Evolutionary conservation across 371 early-diverging fungal species (phyloP).

Genomic region (Pancytospora philotis): DNA sequence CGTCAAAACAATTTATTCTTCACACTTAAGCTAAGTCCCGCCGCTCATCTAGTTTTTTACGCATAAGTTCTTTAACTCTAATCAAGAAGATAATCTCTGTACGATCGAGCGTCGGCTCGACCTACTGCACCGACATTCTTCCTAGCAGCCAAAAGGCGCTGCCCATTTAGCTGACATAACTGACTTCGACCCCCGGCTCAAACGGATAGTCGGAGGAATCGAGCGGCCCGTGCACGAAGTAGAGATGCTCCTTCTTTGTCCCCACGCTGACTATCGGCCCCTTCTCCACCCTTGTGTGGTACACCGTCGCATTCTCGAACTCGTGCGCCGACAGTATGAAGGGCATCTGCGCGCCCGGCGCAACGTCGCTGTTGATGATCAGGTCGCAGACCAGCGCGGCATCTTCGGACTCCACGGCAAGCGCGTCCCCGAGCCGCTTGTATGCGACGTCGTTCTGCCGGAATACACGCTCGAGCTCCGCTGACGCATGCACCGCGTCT

Average conservation of each 20-base stretch:
- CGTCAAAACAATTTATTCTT: too few relatives aligned
- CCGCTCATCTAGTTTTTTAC: too few relatives aligned
- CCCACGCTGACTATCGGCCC: neutral
- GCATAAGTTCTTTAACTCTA: too few relatives aligned
- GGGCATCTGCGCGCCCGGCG: neutral
- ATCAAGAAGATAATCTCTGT: too few relatives aligned
- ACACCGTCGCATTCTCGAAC: constrained; percentile 11
- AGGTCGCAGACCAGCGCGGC: neutral
- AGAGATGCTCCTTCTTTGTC: neutral
- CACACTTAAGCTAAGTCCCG: too few relatives aligned
- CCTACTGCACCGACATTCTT: too few relatives aligned
- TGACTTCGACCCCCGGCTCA: too few relatives aligned
- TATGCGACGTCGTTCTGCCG: constrained; percentile 8
- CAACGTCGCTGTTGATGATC: constrained; percentile 5
- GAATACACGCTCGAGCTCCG: neutral
- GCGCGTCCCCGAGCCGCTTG: neutral
- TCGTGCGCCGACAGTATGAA: constrained; percentile 16
- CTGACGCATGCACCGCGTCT: neutral
- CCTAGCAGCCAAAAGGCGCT: too few relatives aligned
- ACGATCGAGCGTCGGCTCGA: too few relatives aligned
- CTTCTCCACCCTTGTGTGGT: constrained; percentile 1
- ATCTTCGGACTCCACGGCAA: neutral
- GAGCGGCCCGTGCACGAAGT: constrained; percentile 9
- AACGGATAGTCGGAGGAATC: constrained; percentile 1
- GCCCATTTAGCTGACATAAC: too few relatives aligned